These are phyloP conservation scores for Globisporangium cystogenes DNA, from an alignment of 352 stramenopile genomes.

Conservation along the genomic window DNA sequence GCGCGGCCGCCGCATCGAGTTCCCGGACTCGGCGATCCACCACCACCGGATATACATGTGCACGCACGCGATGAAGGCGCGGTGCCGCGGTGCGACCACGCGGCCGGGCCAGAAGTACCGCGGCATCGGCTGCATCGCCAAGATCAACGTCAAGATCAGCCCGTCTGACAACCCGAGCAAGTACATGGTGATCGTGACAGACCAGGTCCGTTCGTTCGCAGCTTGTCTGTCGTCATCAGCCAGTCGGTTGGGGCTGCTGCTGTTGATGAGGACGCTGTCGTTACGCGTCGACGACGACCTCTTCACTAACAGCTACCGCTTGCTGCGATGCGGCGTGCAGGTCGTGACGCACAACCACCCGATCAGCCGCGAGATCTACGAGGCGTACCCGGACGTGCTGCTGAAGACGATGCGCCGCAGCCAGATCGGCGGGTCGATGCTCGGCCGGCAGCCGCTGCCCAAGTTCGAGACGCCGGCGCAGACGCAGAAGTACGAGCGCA, in stretches of 20 bases:
- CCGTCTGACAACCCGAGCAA: conserved; percentile 74
- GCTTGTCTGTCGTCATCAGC: too few relatives aligned
- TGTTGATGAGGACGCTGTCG: too few relatives aligned
- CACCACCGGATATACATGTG: conserved; percentile 89
- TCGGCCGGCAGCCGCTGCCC: conserved; percentile 56
- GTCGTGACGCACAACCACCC: conserved; percentile 83
- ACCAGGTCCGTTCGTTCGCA: conserved; percentile 62
- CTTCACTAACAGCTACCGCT: too few relatives aligned
- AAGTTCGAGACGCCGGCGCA: conserved; percentile 75
- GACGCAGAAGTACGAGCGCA: conserved; percentile 78
- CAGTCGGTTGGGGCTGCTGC: too few relatives aligned
- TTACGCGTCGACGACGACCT: too few relatives aligned
- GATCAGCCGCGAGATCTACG: conserved; percentile 81
- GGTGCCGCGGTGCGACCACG: conserved; percentile 68
- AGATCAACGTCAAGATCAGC: conserved; percentile 87
- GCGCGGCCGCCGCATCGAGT: conserved; percentile 69
- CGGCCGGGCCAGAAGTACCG: conserved; percentile 78
- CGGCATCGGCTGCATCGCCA: conserved; percentile 78
- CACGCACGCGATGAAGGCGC: conserved; percentile 83
- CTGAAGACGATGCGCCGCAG: conserved; percentile 82
- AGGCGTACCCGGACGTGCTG: conserved; percentile 79
- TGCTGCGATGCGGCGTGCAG: conserved; percentile 19
- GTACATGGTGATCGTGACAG: conserved; percentile 86
- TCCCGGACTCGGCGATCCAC: conserved; percentile 74
- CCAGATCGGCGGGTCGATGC: conserved; percentile 53